Conservation (phyloP, 2,329 filamentous ascomycete genomes). For the Salinomyces thailandicus region DNA sequence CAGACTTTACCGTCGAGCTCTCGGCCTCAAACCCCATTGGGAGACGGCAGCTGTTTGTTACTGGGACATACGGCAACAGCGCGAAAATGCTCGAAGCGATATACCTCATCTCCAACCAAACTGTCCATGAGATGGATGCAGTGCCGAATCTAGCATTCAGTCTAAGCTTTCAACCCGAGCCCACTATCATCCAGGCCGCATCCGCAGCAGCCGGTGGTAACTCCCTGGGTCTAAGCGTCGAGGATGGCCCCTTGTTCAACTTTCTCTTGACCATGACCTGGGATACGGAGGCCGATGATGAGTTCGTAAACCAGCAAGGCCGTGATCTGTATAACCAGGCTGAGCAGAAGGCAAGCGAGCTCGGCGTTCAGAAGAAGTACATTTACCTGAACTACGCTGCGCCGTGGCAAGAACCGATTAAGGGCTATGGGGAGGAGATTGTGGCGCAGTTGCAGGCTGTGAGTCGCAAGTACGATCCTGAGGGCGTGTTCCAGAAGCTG, state of each 20-base stretch:
- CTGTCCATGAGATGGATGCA: constrained; percentile 4
- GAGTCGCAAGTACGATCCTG: constrained; percentile 12
- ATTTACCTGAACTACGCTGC: constrained; percentile 16
- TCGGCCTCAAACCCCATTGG: constrained; percentile 6
- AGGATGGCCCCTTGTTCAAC: constrained; percentile 11
- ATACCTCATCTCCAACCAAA: background rate
- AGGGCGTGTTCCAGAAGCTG: constrained; percentile 14
- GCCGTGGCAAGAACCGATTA: constrained; percentile 12
- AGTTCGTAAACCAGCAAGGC: constrained; percentile 4
- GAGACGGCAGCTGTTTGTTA: constrained; percentile 8
- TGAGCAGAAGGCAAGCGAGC: constrained; percentile 4
- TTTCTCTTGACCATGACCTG: constrained; percentile 9
- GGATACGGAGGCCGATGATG: constrained; percentile 9
- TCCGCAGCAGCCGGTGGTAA: constrained; percentile 9
- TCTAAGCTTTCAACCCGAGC: constrained; percentile 10
- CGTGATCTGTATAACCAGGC: constrained; percentile 6
- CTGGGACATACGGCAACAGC: constrained; percentile 2
- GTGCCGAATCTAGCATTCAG: constrained; percentile 6
- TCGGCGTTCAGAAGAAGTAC: constrained; percentile 8
- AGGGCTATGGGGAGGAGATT: constrained; percentile 14
- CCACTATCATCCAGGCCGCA: constrained; percentile 5
- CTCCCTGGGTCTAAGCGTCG: constrained; percentile 9
- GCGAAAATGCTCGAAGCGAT: background rate
- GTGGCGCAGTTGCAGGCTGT: constrained; percentile 10
- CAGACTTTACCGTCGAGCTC: constrained; percentile 5